Conservation (phyloP, 2,329 filamentous ascomycete genomes). For the Dactylella cylindrospora region DNA sequence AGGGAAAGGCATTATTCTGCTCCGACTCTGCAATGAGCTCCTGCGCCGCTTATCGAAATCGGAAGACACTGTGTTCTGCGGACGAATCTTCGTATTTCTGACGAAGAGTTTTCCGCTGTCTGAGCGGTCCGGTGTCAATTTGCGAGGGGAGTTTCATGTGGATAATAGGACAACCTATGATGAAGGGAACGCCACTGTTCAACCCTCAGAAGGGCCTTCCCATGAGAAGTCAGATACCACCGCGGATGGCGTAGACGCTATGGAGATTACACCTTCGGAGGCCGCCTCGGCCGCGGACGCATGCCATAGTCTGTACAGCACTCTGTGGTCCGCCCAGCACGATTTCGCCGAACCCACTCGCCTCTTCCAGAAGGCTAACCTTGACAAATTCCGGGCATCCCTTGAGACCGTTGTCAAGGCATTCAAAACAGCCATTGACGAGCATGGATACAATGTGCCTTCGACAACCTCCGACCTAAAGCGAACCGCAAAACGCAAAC, state of each 20-base stretch:
- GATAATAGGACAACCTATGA: slow-evolving; percentile 92
- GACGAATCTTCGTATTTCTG: slow-evolving; percentile 95
- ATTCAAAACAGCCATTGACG: slow-evolving; percentile 32
- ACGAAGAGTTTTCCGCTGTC: slow-evolving; percentile 97
- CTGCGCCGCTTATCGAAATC: slow-evolving; percentile 40
- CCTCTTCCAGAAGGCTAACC: slow-evolving; percentile 71
- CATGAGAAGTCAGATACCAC: slow-evolving; percentile 49
- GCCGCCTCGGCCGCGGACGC: slow-evolving; percentile 42
- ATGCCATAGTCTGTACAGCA: slow-evolving; percentile 73
- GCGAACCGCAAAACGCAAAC: slow-evolving; percentile 29
- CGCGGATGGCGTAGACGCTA: slow-evolving; percentile 48
- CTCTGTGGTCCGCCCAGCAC: slow-evolving; percentile 92
- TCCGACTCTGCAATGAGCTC: slow-evolving; percentile 38
- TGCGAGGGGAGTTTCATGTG: slow-evolving; percentile 90
- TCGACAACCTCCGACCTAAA: slow-evolving; percentile 9
- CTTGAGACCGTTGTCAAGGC: slow-evolving; percentile 55
- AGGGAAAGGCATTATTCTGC: slow-evolving; percentile 38
- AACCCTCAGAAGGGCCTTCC: slow-evolving; percentile 7
- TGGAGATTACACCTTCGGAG: slow-evolving; percentile 52
- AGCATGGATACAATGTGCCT: slow-evolving; percentile 26
- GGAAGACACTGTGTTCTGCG: slow-evolving; percentile 83
- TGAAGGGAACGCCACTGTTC: slow-evolving; percentile 50
- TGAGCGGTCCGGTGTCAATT: slow-evolving; percentile 95
- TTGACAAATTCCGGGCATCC: slow-evolving; percentile 65
- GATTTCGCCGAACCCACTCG: slow-evolving; percentile 87